A percentile compares a stretch with the other conserved stretches of the same genome.
Evolutionary conservation across 2,329 filamentous ascomycete species (phyloP).

Genomic region (Lasiodiplodia theobromae): DNA sequence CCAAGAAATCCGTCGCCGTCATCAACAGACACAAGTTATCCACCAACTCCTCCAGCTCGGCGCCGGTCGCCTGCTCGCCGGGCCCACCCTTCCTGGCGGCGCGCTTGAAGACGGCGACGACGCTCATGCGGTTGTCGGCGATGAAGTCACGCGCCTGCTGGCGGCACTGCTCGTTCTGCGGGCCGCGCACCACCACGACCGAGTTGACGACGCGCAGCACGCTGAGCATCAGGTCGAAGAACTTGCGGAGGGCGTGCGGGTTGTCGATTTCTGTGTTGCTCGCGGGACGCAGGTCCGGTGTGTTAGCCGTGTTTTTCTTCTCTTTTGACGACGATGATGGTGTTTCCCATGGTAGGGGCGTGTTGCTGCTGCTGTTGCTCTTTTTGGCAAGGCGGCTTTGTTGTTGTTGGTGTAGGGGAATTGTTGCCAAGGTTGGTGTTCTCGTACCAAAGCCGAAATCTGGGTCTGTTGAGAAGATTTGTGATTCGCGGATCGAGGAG

Average conservation of each 20-base stretch:
- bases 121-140: conserved; percentile 79
- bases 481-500: conserved; percentile 77
- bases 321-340: background rate
- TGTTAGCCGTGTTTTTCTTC: conserved; percentile 27
- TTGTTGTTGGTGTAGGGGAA: conserved; percentile 11
- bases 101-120: conserved; percentile 89
- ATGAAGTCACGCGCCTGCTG: conserved; percentile 82
- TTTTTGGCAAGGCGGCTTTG: background rate
- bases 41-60: conserved; percentile 72
- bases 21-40: conserved; percentile 87
- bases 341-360: conserved; percentile 7
- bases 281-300: conserved; percentile 2
- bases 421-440: conserved; percentile 5
- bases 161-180: conserved; percentile 76
- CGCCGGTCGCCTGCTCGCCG: conserved; percentile 45
- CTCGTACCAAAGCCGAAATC: conserved; percentile 78
- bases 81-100: conserved; percentile 74
- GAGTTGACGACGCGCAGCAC: conserved; percentile 83
- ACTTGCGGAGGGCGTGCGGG: conserved; percentile 74
- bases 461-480: conserved; percentile 88
- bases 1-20: conserved; percentile 80
- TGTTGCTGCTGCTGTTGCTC: background rate
- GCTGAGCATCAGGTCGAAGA: conserved; percentile 83
- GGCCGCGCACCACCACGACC: conserved; percentile 79
- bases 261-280: conserved; percentile 66